These are phyloP conservation scores for Podaxis sp. DNA, from an alignment of 768 basidiomycete species.

Conservation along the genomic window DNA sequence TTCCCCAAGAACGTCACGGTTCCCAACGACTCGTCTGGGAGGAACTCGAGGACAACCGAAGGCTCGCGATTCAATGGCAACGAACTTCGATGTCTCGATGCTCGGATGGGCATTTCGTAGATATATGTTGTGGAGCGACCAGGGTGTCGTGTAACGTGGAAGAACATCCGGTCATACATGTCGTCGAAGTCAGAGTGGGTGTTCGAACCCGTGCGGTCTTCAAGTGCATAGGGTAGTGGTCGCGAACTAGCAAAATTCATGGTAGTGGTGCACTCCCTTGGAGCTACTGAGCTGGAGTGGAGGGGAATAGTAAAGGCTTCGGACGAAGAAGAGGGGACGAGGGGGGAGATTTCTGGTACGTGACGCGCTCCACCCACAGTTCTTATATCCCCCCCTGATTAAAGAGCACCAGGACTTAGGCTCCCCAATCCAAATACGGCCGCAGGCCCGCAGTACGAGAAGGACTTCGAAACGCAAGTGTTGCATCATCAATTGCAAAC, in stretches of 20 bases:
- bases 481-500: constrained; percentile 2
- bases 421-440: constrained; percentile 6
- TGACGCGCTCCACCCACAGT: not conserved
- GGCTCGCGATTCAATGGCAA: constrained; percentile 54
- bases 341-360: no score
- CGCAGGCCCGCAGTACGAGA: constrained; percentile 8
- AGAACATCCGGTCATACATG: constrained; percentile 74
- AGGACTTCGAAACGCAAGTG: not conserved
- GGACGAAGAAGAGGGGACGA: not conserved
- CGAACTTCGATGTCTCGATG: constrained; percentile 57
- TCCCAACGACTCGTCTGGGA: constrained; percentile 56
- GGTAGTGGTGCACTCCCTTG: not conserved
- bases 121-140: constrained; percentile 49
- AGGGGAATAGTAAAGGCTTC: not conserved
- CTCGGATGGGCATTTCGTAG: constrained; percentile 66
- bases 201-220: constrained; percentile 63
- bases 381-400: constrained; percentile 2
- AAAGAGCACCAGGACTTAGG: constrained; percentile 12
- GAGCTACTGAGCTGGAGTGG: not conserved
- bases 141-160: constrained; percentile 56
- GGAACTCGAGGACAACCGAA: constrained; percentile 60
- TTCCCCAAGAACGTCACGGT: constrained; percentile 53
- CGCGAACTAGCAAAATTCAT: constrained; percentile 2
- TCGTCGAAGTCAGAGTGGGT: constrained; percentile 70
- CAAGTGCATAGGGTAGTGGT: constrained; percentile 24